Base-by-base conservation (phyloP, 208 protist species). In the Leishmania guyanensis region DNA sequence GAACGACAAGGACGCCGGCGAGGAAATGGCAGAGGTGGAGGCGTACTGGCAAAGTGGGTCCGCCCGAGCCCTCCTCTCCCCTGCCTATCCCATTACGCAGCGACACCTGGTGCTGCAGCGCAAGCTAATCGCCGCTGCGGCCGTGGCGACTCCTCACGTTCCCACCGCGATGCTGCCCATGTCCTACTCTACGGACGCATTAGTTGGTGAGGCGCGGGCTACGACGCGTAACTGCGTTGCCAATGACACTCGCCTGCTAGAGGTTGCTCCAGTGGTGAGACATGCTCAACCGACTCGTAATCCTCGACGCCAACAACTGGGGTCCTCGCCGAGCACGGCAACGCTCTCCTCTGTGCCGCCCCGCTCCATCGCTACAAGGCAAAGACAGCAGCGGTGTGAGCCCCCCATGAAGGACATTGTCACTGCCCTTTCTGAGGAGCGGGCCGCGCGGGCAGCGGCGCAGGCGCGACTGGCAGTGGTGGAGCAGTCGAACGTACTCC, bases 401-500 rank as follows among this genome's bases (percentile, higher is more conserved):
- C 29, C 50, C 46, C 51, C 72, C 48, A 26, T 36, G 17, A 36
- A 5, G 12, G 51, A 60, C 72, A 43, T 62, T 1, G n/a, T 1
- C 9, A 26, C 51, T 22, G 51, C 29, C 72, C 16, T 20, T 33
- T 22, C 72, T 6, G n/a, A 62, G 16, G 50, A 56, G n/a, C 72
- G 50, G 29, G 1, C n/a, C 4, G n/a, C 71, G 20, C 77, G 53
- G 0, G 71, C 33, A 26, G 56, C 77, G 29, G 16, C 16, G 29
- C 62, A 79, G 65, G 77, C 70, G 54, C 72, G 65, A 3, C 5
- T 82, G 73, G 50, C 20, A 22, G 77, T 58, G 39, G 29, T 79
- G 65, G 82, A 82, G 64, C 39, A 65, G 3, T 46, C 75, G 48
- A 85, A 85, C 73, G 5, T 85, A 8, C 43, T 85, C 6, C 75